These are phyloP conservation scores for Mycena capillaripes DNA, from an alignment of 768 basidiomycete genomes.

Conservation along the genomic window DNA sequence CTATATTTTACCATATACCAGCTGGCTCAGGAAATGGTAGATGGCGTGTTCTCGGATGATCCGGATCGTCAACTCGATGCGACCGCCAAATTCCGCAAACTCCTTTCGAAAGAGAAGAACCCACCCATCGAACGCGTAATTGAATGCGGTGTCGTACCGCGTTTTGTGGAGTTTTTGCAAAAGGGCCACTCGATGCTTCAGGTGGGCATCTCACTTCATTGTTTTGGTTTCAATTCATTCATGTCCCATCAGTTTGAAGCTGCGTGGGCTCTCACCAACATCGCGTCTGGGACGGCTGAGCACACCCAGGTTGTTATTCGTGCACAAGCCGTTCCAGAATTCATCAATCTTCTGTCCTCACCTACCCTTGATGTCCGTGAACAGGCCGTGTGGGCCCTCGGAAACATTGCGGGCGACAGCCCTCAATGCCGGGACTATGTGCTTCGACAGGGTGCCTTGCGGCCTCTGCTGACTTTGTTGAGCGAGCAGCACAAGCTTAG, in stretches of 20 bases:
- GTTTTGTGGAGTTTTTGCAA: conserved; percentile 95
- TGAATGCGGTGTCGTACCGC: conserved; percentile 95
- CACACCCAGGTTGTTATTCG: conserved; percentile 98
- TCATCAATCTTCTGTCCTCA: conserved; percentile 95
- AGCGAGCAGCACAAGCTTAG: conserved; percentile 99
- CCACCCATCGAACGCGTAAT: conserved; percentile 99
- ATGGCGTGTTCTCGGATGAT: conserved; percentile 93
- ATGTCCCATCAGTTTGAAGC: conserved; percentile 86
- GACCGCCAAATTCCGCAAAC: conserved; percentile 98
- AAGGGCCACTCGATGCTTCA: conserved; percentile 88
- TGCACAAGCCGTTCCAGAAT: conserved; percentile 95
- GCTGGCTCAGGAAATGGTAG: conserved; percentile 94
- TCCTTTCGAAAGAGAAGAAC: conserved; percentile 99
- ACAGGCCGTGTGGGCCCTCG: conserved; percentile 99
- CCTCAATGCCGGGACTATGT: conserved; percentile 99
- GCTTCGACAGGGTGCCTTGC: conserved; percentile 91
- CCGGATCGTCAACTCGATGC: conserved; percentile 94
- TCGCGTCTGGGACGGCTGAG: conserved; percentile 97
- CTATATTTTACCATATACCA: conserved; percentile 44
- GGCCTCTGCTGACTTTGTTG: conserved; percentile 88
- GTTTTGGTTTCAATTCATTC: background rate
- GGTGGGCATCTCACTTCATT: conserved; percentile 53
- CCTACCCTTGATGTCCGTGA: conserved; percentile 96
- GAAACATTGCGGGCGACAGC: conserved; percentile 99
- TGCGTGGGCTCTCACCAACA: conserved; percentile 98